These are phyloP conservation scores for Akebia trifoliata DNA, from an alignment of 164 flowering plant species.

Conservation along the genomic window DNA sequence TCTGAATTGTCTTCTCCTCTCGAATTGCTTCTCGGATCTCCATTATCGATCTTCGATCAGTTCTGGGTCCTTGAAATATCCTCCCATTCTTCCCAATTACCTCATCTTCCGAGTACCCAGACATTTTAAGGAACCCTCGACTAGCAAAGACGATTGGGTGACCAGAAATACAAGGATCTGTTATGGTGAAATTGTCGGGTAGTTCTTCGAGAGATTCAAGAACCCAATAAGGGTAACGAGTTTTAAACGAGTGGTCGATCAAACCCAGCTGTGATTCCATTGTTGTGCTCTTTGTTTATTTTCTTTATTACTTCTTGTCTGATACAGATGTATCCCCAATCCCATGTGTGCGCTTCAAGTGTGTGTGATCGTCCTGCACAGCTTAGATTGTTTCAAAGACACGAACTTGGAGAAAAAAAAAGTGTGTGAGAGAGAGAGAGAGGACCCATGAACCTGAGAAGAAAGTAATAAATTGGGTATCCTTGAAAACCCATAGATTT, in stretches of 20 bases:
- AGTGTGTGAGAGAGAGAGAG: background rate
- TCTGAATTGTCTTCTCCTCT: slow-evolving; percentile 48
- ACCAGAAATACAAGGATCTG: slow-evolving; percentile 79
- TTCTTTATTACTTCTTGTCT: background rate
- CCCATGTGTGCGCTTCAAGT: slow-evolving; percentile 35
- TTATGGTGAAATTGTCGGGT: slow-evolving; percentile 64
- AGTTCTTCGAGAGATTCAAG: slow-evolving; percentile 67
- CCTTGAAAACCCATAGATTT: background rate
- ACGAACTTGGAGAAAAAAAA: background rate
- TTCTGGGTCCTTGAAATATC: slow-evolving; percentile 76
- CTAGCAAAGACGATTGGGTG: slow-evolving; percentile 92
- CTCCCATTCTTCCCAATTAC: slow-evolving; percentile 78
- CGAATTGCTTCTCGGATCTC: slow-evolving; percentile 79
- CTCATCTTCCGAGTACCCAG: slow-evolving; percentile 63
- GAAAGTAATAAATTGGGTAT: background rate
- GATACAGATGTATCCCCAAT: slow-evolving; percentile 21
- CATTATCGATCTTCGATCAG: slow-evolving; percentile 60
- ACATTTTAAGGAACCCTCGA: slow-evolving; percentile 73
- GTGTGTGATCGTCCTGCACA: slow-evolving; percentile 13
- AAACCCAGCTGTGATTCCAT: slow-evolving; percentile 52
- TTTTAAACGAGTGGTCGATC: slow-evolving; percentile 45
- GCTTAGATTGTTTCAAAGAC: slow-evolving; percentile 8
- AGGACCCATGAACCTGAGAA: background rate
- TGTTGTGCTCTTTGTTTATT: background rate
- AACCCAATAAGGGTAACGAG: slow-evolving; percentile 48